These are phyloP conservation scores for Exophiala phaeomuriformis DNA, from an alignment of 2,329 filamentous ascomycete genomes.

Conservation along the genomic window DNA sequence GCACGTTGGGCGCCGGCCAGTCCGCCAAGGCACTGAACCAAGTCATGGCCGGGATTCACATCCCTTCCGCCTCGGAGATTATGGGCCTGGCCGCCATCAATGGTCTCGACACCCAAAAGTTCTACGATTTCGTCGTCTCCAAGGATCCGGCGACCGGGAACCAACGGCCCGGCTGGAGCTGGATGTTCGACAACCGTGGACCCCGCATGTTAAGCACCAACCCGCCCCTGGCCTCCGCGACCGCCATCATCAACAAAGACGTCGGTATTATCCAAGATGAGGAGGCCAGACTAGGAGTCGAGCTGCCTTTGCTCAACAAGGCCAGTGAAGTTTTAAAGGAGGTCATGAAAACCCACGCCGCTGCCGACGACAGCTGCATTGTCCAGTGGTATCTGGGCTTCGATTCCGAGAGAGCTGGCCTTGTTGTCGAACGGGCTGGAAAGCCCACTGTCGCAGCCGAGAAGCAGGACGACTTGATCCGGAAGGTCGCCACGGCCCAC, in stretches of 20 bases:
- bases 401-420: conserved; percentile 13
- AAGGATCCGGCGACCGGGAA: conserved; percentile 27
- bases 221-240: conserved; percentile 51
- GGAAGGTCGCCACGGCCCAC: conserved; percentile 20
- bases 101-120: conserved; percentile 44
- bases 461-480: conserved; percentile 10
- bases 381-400: conserved; percentile 26
- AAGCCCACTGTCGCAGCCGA: conserved; percentile 6
- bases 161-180: conserved; percentile 45
- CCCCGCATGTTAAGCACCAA: conserved; percentile 50
- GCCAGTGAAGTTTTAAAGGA: conserved; percentile 19
- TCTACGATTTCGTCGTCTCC: conserved; percentile 37
- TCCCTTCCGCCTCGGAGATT: conserved; percentile 53
- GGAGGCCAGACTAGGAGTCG: conserved; percentile 20
- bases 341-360: conserved; percentile 25
- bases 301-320: conserved; percentile 23
- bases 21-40: conserved; percentile 60
- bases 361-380: conserved; percentile 24
- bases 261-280: conserved; percentile 30
- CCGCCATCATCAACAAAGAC: conserved; percentile 57
- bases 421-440: conserved; percentile 19
- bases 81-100: conserved; percentile 53
- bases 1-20: conserved; percentile 53
- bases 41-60: conserved; percentile 57
- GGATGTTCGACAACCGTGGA: conserved; percentile 56